These are phyloP conservation scores for Annulohypoxylon stygium DNA, from an alignment of 495 filamentous ascomycete genomes.

Conservation along the genomic window DNA sequence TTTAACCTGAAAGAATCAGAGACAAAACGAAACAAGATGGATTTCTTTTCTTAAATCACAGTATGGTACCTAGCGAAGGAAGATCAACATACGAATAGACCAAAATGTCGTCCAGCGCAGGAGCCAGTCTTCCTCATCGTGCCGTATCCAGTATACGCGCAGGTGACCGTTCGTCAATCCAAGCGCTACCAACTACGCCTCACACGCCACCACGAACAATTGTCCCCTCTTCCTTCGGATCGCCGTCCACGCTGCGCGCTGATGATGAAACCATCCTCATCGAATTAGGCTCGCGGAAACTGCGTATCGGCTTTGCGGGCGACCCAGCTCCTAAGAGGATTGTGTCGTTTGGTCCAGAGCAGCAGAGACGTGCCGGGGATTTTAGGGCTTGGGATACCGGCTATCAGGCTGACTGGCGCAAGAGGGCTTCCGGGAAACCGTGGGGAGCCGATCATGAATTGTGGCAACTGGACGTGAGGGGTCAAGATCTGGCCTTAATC, in stretches of 20 bases:
- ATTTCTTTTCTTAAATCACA: slow-evolving; percentile 1
- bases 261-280: slow-evolving; percentile 88
- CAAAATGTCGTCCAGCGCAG: slow-evolving; percentile 52
- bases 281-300: slow-evolving; percentile 82
- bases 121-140: slow-evolving; percentile 59
- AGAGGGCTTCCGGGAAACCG: slow-evolving; percentile 58
- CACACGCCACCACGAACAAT: slow-evolving; percentile 71
- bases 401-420: slow-evolving; percentile 62
- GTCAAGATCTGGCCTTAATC: slow-evolving; percentile 80
- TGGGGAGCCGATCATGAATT: slow-evolving; percentile 84
- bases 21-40: not conserved
- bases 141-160: slow-evolving; percentile 66
- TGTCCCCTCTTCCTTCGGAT: slow-evolving; percentile 72
- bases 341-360: slow-evolving; percentile 76
- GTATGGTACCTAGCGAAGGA: slow-evolving; percentile 35
- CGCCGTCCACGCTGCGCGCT: slow-evolving; percentile 78
- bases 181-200: slow-evolving; percentile 52
- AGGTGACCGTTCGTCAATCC: slow-evolving; percentile 50
- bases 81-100: not conserved
- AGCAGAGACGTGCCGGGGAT: slow-evolving; percentile 83
- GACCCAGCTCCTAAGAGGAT: slow-evolving; percentile 79
- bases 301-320: slow-evolving; percentile 88
- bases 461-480: slow-evolving; percentile 81
- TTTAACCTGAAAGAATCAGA: not conserved
- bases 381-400: slow-evolving; percentile 77